Conservation (phyloP, 169 alveolate species). For the Plasmodium sp. region DNA sequence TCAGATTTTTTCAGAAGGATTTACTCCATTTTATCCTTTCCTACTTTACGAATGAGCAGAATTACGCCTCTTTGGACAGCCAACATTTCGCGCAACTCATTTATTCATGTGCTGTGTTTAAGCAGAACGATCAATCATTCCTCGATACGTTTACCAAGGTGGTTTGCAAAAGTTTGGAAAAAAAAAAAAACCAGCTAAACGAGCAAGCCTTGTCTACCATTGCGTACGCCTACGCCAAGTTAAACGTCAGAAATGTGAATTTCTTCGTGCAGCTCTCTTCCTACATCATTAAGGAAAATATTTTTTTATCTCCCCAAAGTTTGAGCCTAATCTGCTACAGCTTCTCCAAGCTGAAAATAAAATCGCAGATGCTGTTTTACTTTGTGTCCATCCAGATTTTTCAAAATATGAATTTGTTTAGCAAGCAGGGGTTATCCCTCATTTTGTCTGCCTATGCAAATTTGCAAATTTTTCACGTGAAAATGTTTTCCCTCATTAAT, state of each 20-base stretch:
- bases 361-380: conserved; percentile 66
- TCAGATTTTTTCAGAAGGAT: conserved; percentile 20
- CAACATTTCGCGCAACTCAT: conserved; percentile 70
- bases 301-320: conserved; percentile 68
- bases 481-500: conserved; percentile 47
- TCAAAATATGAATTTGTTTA: conserved; percentile 48
- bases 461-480: conserved; percentile 51
- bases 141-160: conserved; percentile 14
- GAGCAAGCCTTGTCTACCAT: conserved; percentile 70
- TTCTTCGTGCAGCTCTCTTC: conserved; percentile 63
- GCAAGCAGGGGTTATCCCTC: conserved; percentile 56
- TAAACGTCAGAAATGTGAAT: conserved; percentile 17
- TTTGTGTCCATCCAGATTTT: conserved; percentile 54
- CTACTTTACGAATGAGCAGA: conserved; percentile 25
- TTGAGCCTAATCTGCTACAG: conserved; percentile 65
- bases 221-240: conserved; percentile 51
- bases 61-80: conserved; percentile 48
- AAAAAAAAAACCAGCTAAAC: not conserved
- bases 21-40: conserved; percentile 23
- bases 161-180: conserved; percentile 10
- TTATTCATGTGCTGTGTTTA: conserved; percentile 35
- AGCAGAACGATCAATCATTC: conserved; percentile 6
- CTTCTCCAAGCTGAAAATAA: conserved; percentile 53
- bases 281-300: conserved; percentile 55
- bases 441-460: conserved; percentile 51